Base-by-base conservation (phyloP, 805 yeast species). In the Saccharomycopsis malanga region DNA sequence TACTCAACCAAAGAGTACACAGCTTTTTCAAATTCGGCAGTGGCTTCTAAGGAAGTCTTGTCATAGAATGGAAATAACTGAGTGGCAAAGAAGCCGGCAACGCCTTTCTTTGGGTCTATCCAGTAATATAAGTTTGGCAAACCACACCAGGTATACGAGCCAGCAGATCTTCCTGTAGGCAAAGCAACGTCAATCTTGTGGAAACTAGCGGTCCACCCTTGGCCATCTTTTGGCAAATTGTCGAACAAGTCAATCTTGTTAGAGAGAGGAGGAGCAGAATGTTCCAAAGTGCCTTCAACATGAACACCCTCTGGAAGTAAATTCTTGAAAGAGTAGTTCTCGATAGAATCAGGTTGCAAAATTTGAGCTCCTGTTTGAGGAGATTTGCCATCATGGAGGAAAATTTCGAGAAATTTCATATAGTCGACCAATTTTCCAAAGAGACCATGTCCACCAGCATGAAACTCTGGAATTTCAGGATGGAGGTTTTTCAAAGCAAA, bases 381-480 rank as follows among this genome's bases (percentile, higher is more conserved):
- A 3, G 67, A 65, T 30, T 54, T 49, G 5, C 74, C 74, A 17
- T 64, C 59, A 50, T 70, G 69, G 29, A 71, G 57, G 57, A 69
- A 66, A 3, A 67, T 57, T 34, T 69, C 59, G 30, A 71, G 50
- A 43, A 69, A 64, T 49, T 60, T 64, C 52, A 66, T 57, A 48
- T 63, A 70, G 52, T 71, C 74, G 9, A 55, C 59, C 4, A 62
- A 65, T 1, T 61, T 66, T 2, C 71, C 66, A 40, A 58, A 68
- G 38, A 64, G 54, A 1, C 74, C 74, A 14, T 65, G 70, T n/a
- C 74, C 74, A 10, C 73, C 74, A 57, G 64, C 57, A 21, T 61
- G 56, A n/a, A 62, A 43, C 22, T 40, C 45, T 32, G 65, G 61
- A 9, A 52, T 38, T 25, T 39, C 42, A 12, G 56, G 59, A 21